Evolutionary conservation across 2,329 filamentous ascomycete genomes (phyloP).

Genomic region (Blastomyces percursus): DNA sequence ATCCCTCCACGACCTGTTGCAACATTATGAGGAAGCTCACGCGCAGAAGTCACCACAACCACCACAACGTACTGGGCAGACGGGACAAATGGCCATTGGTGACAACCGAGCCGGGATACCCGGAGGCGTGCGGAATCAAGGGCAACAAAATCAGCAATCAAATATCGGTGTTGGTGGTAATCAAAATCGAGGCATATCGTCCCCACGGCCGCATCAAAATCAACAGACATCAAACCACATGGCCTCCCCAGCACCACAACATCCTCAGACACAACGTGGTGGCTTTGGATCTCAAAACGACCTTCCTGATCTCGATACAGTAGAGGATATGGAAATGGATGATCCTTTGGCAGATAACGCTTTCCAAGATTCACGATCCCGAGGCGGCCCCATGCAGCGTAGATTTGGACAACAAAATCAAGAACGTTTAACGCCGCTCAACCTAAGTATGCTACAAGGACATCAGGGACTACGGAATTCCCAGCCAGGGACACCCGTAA

Average conservation of each 20-base stretch:
- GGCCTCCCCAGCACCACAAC: conserved; percentile 11
- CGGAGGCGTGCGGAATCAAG: conserved; percentile 27
- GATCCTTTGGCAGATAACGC: conserved; percentile 53
- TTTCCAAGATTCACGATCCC: conserved; percentile 50
- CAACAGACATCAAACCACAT: conserved; percentile 14
- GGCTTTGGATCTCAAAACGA: conserved; percentile 20
- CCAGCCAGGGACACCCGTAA: conserved; percentile 72
- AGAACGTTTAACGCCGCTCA: conserved; percentile 55
- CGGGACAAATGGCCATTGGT: conserved; percentile 31
- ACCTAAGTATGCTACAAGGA: conserved; percentile 63
- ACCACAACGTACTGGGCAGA: conserved; percentile 38
- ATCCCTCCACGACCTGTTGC: conserved; percentile 84
- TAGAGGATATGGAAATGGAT: conserved; percentile 74
- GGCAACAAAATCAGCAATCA: conserved; percentile 12
- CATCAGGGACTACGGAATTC: conserved; percentile 76
- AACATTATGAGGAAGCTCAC: conserved; percentile 94
- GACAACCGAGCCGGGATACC: conserved; percentile 43
- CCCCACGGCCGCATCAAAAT: conserved; percentile 19
- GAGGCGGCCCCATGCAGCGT: conserved; percentile 57
- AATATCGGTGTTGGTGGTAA: neutral
- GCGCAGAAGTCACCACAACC: conserved; percentile 53
- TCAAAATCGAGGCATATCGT: conserved; percentile 5
- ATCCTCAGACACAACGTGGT: conserved; percentile 14
- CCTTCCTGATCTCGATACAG: conserved; percentile 28
- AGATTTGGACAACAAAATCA: conserved; percentile 47